Evolutionary conservation across 2,329 filamentous ascomycete genomes (phyloP), one percentile per base, ranked within the genome.

Genomic region (Xylariaceae sp.): DNA sequence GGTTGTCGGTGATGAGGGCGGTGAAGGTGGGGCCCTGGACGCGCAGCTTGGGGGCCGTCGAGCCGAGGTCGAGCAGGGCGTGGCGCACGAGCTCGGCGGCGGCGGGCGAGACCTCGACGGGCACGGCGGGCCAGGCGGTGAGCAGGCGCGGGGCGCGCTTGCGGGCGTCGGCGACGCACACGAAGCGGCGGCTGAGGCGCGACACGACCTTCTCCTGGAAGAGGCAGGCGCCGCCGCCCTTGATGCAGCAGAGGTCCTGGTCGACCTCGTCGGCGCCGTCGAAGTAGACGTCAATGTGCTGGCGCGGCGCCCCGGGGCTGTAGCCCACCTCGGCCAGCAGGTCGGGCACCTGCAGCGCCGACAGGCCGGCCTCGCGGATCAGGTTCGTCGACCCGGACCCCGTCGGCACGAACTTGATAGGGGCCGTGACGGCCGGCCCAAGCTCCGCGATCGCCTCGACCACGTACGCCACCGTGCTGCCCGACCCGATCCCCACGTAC

Each of bases 121-220:
- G 92, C 38, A 98, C 86, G 16, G 75, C 68, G 35, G 77, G 82
- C 88, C 90, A 98, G 43, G 69, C 72, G 4, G 72, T 78, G 37
- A 78, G 74, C 18, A 98, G 75, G 26, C 84, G 76, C 22, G 72
- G 64, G 41, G 88, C 87, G 45, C 89, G 75, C 64, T 98, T 98
- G 51, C 92, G 79, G 57, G 89, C 93, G 62, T 98, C 92, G 36
- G 86, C 87, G 37, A 93, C 86, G 50, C 85, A 90, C 42, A 95
- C 72, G 53, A 95, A 94, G 55, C 85, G 84, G 60, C 78, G 83
- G 3, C 87, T 82, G 31, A 83, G 76, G 39, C 86, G 77, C 5
- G 89, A 89, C 4, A 98, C 89, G 22, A 98, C 70, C 68, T 98
- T 98, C 65, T 98, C 92, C 61, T 96, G 92, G 66, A 94, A 94